phyloP scores from a whole-genome alignment of 352 stramenopile genomes.

The Phytophthora boehmeriae region DNA sequence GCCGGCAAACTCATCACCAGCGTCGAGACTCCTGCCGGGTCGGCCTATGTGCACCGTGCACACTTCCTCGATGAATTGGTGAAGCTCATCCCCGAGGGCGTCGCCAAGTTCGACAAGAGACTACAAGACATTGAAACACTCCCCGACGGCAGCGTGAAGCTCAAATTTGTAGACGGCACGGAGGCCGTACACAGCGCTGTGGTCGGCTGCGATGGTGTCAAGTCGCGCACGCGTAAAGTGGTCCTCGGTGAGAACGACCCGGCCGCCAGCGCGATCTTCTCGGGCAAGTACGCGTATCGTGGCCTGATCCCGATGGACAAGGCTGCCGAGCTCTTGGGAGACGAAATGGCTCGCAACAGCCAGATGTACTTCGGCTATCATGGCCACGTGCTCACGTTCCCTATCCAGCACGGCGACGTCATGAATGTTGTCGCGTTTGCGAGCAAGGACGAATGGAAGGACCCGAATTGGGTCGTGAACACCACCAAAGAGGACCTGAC shows the following conservation, averaged over 20 bases:
- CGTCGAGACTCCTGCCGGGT: constrained; percentile 33
- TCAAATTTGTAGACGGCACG: constrained; percentile 36
- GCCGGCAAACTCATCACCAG: constrained; percentile 34
- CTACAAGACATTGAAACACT: constrained; percentile 38
- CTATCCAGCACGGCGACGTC: constrained; percentile 37
- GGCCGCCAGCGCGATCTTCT: constrained; percentile 34
- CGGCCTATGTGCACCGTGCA: constrained; percentile 40
- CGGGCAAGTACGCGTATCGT: constrained; percentile 42
- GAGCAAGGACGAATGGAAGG: constrained; percentile 41
- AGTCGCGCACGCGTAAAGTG: constrained; percentile 36
- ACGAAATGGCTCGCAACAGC: constrained; percentile 43
- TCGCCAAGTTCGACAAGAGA: constrained; percentile 38
- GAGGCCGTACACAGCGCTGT: constrained; percentile 39
- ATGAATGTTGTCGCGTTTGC: constrained; percentile 47
- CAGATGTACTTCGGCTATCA: constrained; percentile 49
- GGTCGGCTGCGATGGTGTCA: constrained; percentile 37
- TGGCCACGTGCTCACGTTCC: constrained; percentile 42
- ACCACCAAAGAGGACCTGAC: constrained; percentile 37
- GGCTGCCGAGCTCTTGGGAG: constrained; percentile 32
- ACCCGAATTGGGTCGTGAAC: constrained; percentile 37
- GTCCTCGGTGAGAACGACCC: constrained; percentile 34
- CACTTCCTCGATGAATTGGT: constrained; percentile 41
- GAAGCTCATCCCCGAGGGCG: constrained; percentile 30
- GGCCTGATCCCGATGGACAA: constrained; percentile 43
- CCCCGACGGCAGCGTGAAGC: constrained; percentile 36